phyloP scores from a whole-genome alignment of 1,139 yeast genomes.

The Saccharomycopsis hybrid region DNA sequence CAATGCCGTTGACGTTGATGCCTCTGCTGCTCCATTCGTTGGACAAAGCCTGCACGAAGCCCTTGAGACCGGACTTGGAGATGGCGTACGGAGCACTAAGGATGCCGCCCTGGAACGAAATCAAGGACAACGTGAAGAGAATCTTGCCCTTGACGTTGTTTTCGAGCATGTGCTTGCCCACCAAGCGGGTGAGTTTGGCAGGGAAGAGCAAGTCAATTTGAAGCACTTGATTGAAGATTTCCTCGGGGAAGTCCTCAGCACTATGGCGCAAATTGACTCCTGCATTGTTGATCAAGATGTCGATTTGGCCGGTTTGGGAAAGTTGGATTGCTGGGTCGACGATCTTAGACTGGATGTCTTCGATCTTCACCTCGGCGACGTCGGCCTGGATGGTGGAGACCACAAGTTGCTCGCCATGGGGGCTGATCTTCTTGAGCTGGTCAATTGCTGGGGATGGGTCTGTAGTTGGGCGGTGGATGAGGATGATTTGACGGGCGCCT shows the following conservation, averaged over 20 bases:
- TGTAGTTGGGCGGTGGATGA: slow-evolving; percentile 29
- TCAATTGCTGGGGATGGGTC: slow-evolving; percentile 26
- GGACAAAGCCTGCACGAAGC: slow-evolving; percentile 43
- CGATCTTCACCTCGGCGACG: slow-evolving; percentile 23
- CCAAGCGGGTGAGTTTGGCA: slow-evolving; percentile 38
- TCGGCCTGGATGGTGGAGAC: slow-evolving; percentile 24
- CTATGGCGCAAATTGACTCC: slow-evolving; percentile 39
- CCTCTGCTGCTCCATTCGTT: slow-evolving; percentile 49
- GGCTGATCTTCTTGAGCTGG: slow-evolving; percentile 19
- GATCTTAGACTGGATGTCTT: slow-evolving; percentile 22
- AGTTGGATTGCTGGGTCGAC: slow-evolving; percentile 25
- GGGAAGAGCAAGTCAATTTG: slow-evolving; percentile 45
- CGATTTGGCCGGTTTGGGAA: slow-evolving; percentile 33
- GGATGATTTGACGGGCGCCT: slow-evolving; percentile 31
- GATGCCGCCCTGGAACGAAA: slow-evolving; percentile 39
- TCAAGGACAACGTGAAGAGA: slow-evolving; percentile 54
- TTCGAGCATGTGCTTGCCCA: slow-evolving; percentile 40
- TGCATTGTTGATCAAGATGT: slow-evolving; percentile 50
- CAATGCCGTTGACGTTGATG: slow-evolving; percentile 46
- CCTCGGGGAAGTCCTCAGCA: slow-evolving; percentile 35
- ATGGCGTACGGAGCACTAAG: slow-evolving; percentile 45
- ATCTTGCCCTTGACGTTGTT: slow-evolving; percentile 52
- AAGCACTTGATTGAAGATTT: slow-evolving; percentile 39
- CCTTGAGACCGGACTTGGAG: slow-evolving; percentile 45
- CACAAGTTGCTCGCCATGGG: slow-evolving; percentile 17